phyloP scores from a whole-genome alignment of 441 rosid species.

The Populus trichocarpa region DNA sequence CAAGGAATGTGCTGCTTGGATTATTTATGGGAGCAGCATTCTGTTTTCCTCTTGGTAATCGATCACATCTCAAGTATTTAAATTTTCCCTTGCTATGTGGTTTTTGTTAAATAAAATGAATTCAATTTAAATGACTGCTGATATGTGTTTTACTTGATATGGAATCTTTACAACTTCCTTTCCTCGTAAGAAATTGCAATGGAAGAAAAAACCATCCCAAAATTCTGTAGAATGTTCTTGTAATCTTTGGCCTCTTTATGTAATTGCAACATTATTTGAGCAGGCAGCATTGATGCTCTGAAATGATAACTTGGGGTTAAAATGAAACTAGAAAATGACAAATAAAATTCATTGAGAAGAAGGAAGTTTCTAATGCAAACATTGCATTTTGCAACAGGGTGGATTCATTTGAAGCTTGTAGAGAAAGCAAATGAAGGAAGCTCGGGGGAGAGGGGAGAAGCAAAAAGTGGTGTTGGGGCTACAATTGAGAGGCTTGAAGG shows the following conservation, averaged over 20 bases:
- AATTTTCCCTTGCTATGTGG: not conserved
- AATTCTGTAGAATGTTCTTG: not conserved
- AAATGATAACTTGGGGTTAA: not conserved
- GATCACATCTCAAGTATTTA: slow-evolving; percentile 3
- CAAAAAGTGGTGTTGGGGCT: slow-evolving; percentile 65
- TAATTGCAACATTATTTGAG: not conserved
- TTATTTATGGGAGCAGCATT: slow-evolving; percentile 82
- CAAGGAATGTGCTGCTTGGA: slow-evolving; percentile 78
- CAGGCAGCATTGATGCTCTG: not conserved
- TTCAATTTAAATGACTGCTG: not conserved
- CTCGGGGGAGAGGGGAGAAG: slow-evolving; percentile 30
- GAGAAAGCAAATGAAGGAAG: slow-evolving; percentile 80
- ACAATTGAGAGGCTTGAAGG: slow-evolving; percentile 81
- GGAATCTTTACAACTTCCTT: not conserved
- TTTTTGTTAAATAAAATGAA: not conserved
- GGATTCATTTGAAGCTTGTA: slow-evolving; percentile 84
- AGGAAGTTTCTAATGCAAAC: slow-evolving; percentile 4
- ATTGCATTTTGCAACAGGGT: slow-evolving; percentile 45
- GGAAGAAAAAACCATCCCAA: not conserved
- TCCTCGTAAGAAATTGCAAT: not conserved
- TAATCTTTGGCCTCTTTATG: not conserved
- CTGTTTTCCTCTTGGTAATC: slow-evolving; percentile 82
- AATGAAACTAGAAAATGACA: not conserved
- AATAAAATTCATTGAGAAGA: not conserved
- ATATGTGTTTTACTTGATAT: not conserved